Base-by-base conservation (phyloP, 352 stramenopile species). In the Pythium coloratum region DNA sequence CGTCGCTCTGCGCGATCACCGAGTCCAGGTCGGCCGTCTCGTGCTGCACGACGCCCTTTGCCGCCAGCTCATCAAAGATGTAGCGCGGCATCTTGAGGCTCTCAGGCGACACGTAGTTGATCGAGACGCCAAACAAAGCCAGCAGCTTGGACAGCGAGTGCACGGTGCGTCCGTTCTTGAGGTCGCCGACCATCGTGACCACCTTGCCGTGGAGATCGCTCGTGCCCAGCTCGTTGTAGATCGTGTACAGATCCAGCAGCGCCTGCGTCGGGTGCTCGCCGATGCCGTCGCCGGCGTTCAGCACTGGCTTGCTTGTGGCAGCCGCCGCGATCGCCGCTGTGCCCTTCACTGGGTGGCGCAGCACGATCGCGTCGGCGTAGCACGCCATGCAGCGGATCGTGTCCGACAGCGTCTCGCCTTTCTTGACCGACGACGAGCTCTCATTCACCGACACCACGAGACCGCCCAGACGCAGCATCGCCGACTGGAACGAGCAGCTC, bases 191-290 rank as follows among this genome's bases (percentile, higher is more conserved):
- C 81, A 99, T 92, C 12, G 97, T 98, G 36, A 99, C 84, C 38
- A 95, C 90, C 68, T 98, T 97, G 56, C 84, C 82, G 53, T 83
- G 70, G 16, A 96, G 69, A 28, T 80, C 79, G 36, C 81, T 75
- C 34, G 85, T 78, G 28, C 82, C 83, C 18, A 97, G 76, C 77
- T 98, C 90, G 63, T 88, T 91, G 66, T 92, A 90, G 67, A 99
- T 98, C 38, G 96, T 99, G 81, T 98, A 99, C 30, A 99, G 69
- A 77, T 99, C 98, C 72, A 99, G 89, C 56, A 99, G 81, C 36
- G 97, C 97, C 72, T 99, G 98, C 13, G 97, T 99, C 28, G 98
- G 98, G 87, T 99, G 98, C 73, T 99, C 97, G 57, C 97, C 97
- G 8, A 97, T 85, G 33, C 98, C 98, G 76, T 99, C 97, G 9